Evolutionary conservation across 208 protist genomes (phyloP), one percentile per base, ranked within the genome.

Genomic region (Trypanosoma vivax): DNA sequence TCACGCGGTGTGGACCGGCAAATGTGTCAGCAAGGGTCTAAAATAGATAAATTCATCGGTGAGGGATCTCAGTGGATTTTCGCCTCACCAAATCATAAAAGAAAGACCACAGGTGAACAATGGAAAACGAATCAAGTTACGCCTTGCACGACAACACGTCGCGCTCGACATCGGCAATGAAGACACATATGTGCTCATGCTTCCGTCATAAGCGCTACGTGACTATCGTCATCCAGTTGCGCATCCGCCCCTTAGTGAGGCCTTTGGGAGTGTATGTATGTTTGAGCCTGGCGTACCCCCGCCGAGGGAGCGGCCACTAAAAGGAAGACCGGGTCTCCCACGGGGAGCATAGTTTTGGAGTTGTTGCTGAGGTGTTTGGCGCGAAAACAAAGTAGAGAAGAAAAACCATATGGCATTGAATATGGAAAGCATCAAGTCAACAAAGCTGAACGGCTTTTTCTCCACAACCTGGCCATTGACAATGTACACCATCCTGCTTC

Each of bases 401-500:
- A 94, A 94, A 7, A 94, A 59, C 19, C 70, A 46, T n/a, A 90
- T 29, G 1, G 54, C 28, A 11, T 58, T 39, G 41, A 62, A 55
- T 25, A 90, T 50, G 19, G 66, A 63, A 18, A 65, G 25, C 9
- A 88, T 27, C 38, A 83, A 70, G 28, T 73, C 67, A 28, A 63
- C 31, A 30, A 88, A 16, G 14, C 75, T 83, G 63, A 88, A 88
- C 11, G 79, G 79, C 57, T 78, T 83, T 45, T 76, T 70, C 34
- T 88, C 80, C 52, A 90, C 76, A n/a, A 88, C 76, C 23, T 77
- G 67, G 14, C 83, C 81, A 33, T 82, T 70, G 37, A 73, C 51
- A 39, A 94, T 76, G 67, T 90, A 90, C 29, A 73, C 33, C 84
- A 92, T 92, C 5, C 2, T 43, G 16, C 5, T n/a, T 25, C 13